Conservation (phyloP, 345 rosid species). For the Populus nigra region DNA sequence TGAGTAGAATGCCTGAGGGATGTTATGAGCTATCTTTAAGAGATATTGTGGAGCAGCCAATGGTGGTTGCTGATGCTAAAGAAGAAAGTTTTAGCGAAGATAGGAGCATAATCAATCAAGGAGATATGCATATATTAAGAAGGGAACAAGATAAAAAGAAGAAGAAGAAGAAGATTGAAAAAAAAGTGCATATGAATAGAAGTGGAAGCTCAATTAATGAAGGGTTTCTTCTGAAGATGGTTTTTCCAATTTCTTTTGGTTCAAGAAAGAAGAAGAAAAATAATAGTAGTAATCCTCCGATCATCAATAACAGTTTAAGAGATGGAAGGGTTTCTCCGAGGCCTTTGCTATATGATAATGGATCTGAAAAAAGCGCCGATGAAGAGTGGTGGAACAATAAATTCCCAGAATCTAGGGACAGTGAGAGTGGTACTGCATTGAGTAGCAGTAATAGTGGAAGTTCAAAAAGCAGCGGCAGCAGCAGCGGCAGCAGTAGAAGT, state of each 20-base stretch:
- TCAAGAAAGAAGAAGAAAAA: constrained; percentile 41
- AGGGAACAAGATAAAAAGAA: neutral
- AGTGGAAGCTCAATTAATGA: constrained; percentile 42
- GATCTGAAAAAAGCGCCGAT: constrained; percentile 33
- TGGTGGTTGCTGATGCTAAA: constrained; percentile 13
- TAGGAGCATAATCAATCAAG: constrained; percentile 17
- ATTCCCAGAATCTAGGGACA: constrained; percentile 30
- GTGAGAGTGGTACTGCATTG: constrained; percentile 33
- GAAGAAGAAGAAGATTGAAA: constrained; percentile 4
- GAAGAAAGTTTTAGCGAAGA: constrained; percentile 22
- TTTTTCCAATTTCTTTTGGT: constrained; percentile 54
- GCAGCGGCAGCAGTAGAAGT: constrained; percentile 26
- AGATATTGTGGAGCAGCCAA: constrained; percentile 64
- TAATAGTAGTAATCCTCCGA: constrained; percentile 18
- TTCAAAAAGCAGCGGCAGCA: constrained; percentile 31
- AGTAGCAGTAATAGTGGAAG: constrained; percentile 39
- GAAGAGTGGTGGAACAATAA: constrained; percentile 73
- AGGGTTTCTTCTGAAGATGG: constrained; percentile 71
- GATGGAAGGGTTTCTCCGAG: constrained; percentile 45
- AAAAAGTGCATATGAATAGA: constrained; percentile 26
- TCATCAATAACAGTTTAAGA: neutral
- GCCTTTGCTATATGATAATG: constrained; percentile 42
- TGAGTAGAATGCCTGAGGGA: constrained; percentile 79
- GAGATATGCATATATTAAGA: neutral
- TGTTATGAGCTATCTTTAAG: constrained; percentile 80